Conservation (phyloP, 2,329 filamentous ascomycete genomes). For the Clonostachys solani region DNA sequence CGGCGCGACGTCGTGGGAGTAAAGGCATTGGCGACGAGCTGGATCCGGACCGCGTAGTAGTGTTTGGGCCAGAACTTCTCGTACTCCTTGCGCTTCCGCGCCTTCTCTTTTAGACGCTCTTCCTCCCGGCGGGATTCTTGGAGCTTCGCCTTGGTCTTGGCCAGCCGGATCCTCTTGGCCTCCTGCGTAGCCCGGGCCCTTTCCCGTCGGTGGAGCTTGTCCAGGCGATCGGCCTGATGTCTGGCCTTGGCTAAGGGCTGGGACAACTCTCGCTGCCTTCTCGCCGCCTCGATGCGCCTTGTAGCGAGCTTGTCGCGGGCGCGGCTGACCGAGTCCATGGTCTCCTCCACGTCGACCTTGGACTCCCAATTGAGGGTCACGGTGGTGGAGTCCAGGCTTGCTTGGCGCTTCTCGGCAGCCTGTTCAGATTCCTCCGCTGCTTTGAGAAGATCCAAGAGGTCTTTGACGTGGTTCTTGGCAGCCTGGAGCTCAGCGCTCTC, state of each 20-base stretch:
- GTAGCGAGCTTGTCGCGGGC: constrained; percentile 36
- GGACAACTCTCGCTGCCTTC: constrained; percentile 21
- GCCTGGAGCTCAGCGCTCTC: constrained; percentile 14
- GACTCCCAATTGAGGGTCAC: constrained; percentile 26
- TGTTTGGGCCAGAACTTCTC: constrained; percentile 44
- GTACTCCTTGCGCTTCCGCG: constrained; percentile 35
- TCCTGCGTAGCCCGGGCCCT: constrained; percentile 18
- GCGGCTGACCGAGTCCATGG: constrained; percentile 32
- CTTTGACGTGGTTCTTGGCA: constrained; percentile 20
- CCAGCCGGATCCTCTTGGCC: constrained; percentile 24
- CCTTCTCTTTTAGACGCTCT: constrained; percentile 35
- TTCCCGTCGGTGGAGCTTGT: constrained; percentile 16
- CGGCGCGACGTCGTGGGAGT: constrained; percentile 42
- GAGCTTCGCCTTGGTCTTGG: constrained; percentile 25
- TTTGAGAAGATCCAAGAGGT: constrained; percentile 8
- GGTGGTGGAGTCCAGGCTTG: constrained; percentile 33
- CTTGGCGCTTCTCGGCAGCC: constrained; percentile 25
- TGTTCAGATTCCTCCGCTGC: constrained; percentile 2
- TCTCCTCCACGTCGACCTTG: constrained; percentile 24
- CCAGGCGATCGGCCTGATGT: constrained; percentile 24
- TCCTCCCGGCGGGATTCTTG: constrained; percentile 25
- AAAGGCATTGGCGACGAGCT: constrained; percentile 34
- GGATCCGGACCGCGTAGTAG: constrained; percentile 44
- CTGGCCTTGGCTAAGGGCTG: constrained; percentile 20
- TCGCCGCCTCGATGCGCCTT: constrained; percentile 28